These are phyloP conservation scores for Lasiodiplodia theobromae DNA, from an alignment of 2,329 filamentous ascomycete genomes.

Conservation along the genomic window DNA sequence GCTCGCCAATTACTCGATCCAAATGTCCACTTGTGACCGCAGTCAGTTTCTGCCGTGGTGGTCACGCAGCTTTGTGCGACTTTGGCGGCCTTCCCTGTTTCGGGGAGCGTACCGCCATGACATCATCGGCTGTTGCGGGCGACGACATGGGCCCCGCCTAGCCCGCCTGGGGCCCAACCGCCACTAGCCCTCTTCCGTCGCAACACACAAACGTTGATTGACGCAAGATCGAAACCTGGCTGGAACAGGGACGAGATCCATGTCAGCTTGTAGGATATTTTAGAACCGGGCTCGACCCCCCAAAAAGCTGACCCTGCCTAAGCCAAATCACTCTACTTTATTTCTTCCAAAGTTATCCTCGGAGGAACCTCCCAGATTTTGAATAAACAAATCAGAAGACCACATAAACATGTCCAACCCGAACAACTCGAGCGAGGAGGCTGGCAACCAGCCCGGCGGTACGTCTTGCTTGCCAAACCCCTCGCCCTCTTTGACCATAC, in stretches of 20 bases:
- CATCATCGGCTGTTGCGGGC: conserved; percentile 24
- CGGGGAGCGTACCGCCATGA: conserved; percentile 15
- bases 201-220: conserved; percentile 1
- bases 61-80: conserved; percentile 4
- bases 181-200: not conserved
- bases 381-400: not conserved
- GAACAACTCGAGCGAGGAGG: conserved; percentile 25
- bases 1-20: not conserved
- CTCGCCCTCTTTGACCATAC: not conserved
- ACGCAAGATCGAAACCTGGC: not conserved
- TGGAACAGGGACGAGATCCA: conserved; percentile 17
- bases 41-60: not conserved
- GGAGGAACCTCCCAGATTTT: not conserved
- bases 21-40: not conserved
- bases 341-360: not conserved
- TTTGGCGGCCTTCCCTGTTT: conserved; percentile 14
- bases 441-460: conserved; percentile 27
- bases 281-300: not conserved
- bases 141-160: not conserved
- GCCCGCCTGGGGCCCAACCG: not conserved
- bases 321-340: not conserved
- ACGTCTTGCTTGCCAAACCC: not conserved
- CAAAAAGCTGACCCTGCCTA: not conserved
- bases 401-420: not conserved
- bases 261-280: conserved; percentile 4